A percentile compares a stretch with the other conserved stretches of the same genome.
These are phyloP conservation scores for Blastobotrys mokoenaii DNA, from an alignment of 805 yeast genomes.

Conservation along the genomic window DNA sequence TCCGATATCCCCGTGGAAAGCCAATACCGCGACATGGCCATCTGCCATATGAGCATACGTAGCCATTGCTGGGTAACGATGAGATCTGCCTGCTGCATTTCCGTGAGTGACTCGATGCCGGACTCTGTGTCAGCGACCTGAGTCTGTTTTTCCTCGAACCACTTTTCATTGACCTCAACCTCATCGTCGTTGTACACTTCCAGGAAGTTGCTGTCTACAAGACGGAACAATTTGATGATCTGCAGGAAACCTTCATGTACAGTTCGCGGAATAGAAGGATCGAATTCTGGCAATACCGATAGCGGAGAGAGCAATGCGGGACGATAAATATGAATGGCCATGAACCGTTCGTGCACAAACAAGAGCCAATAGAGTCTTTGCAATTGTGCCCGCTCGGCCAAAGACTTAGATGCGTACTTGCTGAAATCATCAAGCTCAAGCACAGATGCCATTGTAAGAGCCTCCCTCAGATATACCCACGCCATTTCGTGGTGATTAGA, in stretches of 20 bases:
- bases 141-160: slow-evolving; percentile 10
- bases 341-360: slow-evolving; percentile 13
- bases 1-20: slow-evolving; percentile 4
- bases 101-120: slow-evolving; percentile 5
- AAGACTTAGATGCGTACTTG: neutral
- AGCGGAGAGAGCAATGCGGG: slow-evolving; percentile 5
- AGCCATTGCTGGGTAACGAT: slow-evolving; percentile 14
- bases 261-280: slow-evolving; percentile 5
- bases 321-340: slow-evolving; percentile 12
- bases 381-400: slow-evolving; percentile 6
- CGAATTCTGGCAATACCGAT: slow-evolving; percentile 6
- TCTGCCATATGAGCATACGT: slow-evolving; percentile 13
- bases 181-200: slow-evolving; percentile 5
- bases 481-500: slow-evolving; percentile 6
- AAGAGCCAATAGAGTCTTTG: slow-evolving; percentile 12
- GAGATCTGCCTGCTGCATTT: slow-evolving; percentile 12
- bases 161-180: neutral
- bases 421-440: slow-evolving; percentile 2
- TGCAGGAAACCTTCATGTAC: slow-evolving; percentile 10
- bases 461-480: slow-evolving; percentile 14
- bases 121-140: slow-evolving; percentile 4
- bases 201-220: slow-evolving; percentile 11
- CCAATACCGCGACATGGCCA: slow-evolving; percentile 11
- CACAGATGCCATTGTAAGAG: slow-evolving; percentile 9
- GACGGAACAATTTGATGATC: slow-evolving; percentile 11